A percentile compares a stretch with the other conserved stretches of the same genome.
Conservation (phyloP, 2,329 filamentous ascomycete species). For the Colletotrichum scovillei region DNA sequence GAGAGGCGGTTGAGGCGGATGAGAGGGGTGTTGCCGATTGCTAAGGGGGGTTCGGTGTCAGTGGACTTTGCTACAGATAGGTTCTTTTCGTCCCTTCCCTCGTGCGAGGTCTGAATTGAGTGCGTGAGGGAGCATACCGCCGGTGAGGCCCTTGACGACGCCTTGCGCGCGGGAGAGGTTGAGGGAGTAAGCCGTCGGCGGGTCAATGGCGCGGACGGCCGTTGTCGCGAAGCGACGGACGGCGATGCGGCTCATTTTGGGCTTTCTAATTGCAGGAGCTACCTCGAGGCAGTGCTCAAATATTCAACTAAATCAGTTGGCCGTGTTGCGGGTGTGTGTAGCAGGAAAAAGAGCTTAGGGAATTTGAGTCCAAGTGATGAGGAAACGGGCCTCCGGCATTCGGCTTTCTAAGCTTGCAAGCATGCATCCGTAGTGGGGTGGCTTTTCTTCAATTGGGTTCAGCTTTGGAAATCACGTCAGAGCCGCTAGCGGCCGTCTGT, state of each 20-base stretch:
- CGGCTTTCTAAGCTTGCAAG: conserved; percentile 29
- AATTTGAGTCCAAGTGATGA: neutral
- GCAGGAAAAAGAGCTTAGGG: neutral
- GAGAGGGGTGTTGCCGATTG: conserved; percentile 96
- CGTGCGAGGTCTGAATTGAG: neutral
- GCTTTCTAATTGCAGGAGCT: conserved; percentile 4
- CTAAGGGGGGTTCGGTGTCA: conserved; percentile 56
- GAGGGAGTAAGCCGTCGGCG: conserved; percentile 70
- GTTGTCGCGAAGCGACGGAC: conserved; percentile 75
- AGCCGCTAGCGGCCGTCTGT: conserved; percentile 9
- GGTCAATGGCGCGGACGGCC: conserved; percentile 58
- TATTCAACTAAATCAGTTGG: neutral
- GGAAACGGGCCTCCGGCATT: conserved; percentile 25
- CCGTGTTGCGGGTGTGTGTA: neutral
- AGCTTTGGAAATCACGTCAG: conserved; percentile 25
- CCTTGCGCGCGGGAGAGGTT: conserved; percentile 84
- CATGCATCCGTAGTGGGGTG: conserved; percentile 19
- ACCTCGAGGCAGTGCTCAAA: neutral
- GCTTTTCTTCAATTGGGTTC: conserved; percentile 28
- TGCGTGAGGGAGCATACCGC: conserved; percentile 67
- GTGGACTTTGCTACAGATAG: neutral
- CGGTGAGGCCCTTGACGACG: conserved; percentile 80
- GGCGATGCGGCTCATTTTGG: conserved; percentile 75
- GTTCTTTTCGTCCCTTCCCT: neutral
- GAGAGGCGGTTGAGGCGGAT: conserved; percentile 91